Evolutionary conservation across 768 basidiomycete genomes (phyloP).

Genomic region (Psilocybe sp.): DNA sequence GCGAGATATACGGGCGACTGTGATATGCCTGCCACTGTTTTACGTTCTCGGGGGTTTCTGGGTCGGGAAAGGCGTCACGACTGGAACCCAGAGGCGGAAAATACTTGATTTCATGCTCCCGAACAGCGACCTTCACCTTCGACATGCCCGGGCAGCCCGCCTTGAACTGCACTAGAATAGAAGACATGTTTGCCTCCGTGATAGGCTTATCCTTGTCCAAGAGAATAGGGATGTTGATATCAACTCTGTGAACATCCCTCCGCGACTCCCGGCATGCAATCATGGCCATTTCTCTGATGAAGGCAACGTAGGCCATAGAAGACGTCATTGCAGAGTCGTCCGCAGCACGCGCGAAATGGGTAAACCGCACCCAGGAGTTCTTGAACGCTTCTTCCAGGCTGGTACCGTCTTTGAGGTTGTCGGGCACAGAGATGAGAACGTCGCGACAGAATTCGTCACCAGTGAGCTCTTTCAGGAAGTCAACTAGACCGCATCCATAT

Average conservation of each 20-base stretch:
- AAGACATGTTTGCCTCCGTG: conserved; percentile 10
- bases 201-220: conserved; percentile 9
- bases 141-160: neutral
- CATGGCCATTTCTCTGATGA: conserved; percentile 23
- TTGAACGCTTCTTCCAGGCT: conserved; percentile 17
- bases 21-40: neutral
- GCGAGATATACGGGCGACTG: conserved; percentile 10
- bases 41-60: neutral
- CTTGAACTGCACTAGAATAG: conserved; percentile 12
- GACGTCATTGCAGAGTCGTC: conserved; percentile 18
- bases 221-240: conserved; percentile 25
- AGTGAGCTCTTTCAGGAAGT: conserved; percentile 5
- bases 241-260: conserved; percentile 14
- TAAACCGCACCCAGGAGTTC: conserved; percentile 24
- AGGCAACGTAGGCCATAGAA: conserved; percentile 15
- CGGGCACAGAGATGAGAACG: conserved; percentile 19
- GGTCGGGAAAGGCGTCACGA: neutral
- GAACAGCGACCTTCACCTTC: neutral
- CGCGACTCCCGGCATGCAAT: conserved; percentile 14
- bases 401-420: conserved; percentile 12
- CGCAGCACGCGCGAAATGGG: conserved; percentile 23
- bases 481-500: conserved; percentile 14
- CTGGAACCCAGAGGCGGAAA: conserved; percentile 2
- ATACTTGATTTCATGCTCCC: neutral
- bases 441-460: neutral